Conservation (phyloP, 345 rosid species). For the Laguncularia racemosa region DNA sequence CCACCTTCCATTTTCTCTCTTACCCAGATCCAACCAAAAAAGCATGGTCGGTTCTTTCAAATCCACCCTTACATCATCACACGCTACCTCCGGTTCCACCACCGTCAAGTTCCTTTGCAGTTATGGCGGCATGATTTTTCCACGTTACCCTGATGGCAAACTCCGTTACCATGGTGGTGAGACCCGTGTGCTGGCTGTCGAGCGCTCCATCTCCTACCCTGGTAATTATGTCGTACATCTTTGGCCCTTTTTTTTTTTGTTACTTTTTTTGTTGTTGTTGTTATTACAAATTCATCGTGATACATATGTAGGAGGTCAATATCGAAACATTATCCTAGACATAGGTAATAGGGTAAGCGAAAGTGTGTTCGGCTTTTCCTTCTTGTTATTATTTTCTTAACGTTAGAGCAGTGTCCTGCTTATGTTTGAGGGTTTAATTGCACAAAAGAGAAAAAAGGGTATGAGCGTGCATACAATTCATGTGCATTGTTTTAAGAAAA, state of each 20-base stretch:
- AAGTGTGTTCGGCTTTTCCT: too few species aligned
- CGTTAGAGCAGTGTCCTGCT: too few species aligned
- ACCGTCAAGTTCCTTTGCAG: constrained; percentile 78
- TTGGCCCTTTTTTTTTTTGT: not conserved
- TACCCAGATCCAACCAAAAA: not conserved
- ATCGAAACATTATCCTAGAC: too few species aligned
- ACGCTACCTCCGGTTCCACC: constrained; percentile 4
- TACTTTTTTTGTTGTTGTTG: not conserved
- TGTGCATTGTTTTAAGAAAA: not conserved
- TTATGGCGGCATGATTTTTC: constrained; percentile 77
- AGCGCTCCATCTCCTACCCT: constrained; percentile 56
- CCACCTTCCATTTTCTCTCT: not conserved
- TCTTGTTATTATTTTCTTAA: too few species aligned
- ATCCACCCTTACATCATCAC: constrained; percentile 7
- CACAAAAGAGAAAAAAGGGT: too few species aligned
- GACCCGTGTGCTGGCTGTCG: constrained; percentile 80
- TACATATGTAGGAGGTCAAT: too few species aligned
- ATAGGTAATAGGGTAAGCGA: too few species aligned
- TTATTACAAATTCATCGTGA: too few species aligned
- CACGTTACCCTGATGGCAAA: constrained; percentile 76
- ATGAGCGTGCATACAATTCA: not conserved
- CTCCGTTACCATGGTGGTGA: constrained; percentile 89
- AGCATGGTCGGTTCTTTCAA: constrained; percentile 35
- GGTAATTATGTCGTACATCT: constrained; percentile 30
- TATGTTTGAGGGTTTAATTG: too few species aligned